A percentile compares a stretch with the other conserved stretches of the same genome.
phyloP scores from a whole-genome alignment of 306 rosid genomes.

The Prunus mume region DNA sequence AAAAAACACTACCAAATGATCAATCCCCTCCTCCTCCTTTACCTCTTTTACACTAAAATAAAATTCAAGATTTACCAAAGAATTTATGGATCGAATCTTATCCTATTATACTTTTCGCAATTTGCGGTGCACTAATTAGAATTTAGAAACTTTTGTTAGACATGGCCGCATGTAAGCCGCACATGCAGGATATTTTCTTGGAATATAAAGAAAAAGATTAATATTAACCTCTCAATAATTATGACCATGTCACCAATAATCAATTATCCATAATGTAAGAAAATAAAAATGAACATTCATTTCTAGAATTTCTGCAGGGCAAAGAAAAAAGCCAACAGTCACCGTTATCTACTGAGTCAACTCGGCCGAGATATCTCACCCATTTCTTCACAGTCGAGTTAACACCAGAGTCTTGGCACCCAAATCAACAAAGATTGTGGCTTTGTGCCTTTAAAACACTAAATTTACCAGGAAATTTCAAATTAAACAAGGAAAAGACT shows the following conservation, averaged over 20 bases:
- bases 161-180: conserved; percentile 1
- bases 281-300: not conserved
- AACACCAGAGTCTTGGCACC: not conserved
- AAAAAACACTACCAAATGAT: not conserved
- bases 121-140: not conserved
- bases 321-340: not conserved
- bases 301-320: not conserved
- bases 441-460: not conserved
- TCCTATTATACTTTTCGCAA: not conserved
- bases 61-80: not conserved
- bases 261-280: not conserved
- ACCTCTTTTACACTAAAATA: not conserved
- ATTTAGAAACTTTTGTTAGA: not conserved
- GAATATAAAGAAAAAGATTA: not conserved
- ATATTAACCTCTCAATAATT: not conserved
- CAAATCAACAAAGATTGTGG: not conserved
- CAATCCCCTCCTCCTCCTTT: not conserved
- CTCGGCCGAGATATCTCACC: not conserved
- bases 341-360: not conserved
- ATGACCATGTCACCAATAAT: not conserved
- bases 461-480: not conserved
- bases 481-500: not conserved
- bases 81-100: conserved; percentile 2
- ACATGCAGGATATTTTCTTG: not conserved
- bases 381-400: not conserved